Evolutionary conservation across 768 basidiomycete species (phyloP), one percentile per base, ranked within the genome.

Genomic region (Hortiboletus flavorubellus): DNA sequence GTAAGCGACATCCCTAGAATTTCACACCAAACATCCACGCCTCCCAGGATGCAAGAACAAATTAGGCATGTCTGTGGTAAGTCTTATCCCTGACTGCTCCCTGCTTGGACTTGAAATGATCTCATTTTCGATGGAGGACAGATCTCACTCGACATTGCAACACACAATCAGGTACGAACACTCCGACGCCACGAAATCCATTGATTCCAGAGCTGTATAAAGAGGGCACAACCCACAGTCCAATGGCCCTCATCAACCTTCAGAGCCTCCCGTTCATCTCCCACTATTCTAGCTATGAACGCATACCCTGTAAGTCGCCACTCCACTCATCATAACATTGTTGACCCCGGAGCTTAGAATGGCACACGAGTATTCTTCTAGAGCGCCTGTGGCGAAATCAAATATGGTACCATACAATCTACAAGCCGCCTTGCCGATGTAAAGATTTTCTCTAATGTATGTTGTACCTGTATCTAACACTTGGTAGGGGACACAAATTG

Each of bases 231-330:
- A 43, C 51, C 44, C 47, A 53, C 53, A 16, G 42, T 45, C 35
- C 38, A 57, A 67, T 69, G 63, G 50, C 47, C 47, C 59, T 54
- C 55, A 59, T 56, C 60, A 35, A 46, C 62, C 50, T 56, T 56
- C 58, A 49, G 34, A 46, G 54, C 51, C 39, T 21, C 33, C 47
- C 54, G 58, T 64, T 55, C 40, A 12, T n/a, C 21, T 23, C 65
- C 78, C 67, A 66, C 72, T 85, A 80, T 84, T 83, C 81, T 80
- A 84, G 80, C 82, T 85, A 87, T 87, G 86, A 88, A 87, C 76
- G 77, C 75, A 57, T 84, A 80, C 69, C 80, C 81, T 37, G 83
- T 87, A 64, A 59, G 85, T 73, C 26, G 29, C 38, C 49, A 31
- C 40, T 42, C 35, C 49, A 33, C 53, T 47, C 38, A 43, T 35